phyloP scores from a whole-genome alignment of 192 early-diverging fungal genomes.

The Coemansia sp. region DNA sequence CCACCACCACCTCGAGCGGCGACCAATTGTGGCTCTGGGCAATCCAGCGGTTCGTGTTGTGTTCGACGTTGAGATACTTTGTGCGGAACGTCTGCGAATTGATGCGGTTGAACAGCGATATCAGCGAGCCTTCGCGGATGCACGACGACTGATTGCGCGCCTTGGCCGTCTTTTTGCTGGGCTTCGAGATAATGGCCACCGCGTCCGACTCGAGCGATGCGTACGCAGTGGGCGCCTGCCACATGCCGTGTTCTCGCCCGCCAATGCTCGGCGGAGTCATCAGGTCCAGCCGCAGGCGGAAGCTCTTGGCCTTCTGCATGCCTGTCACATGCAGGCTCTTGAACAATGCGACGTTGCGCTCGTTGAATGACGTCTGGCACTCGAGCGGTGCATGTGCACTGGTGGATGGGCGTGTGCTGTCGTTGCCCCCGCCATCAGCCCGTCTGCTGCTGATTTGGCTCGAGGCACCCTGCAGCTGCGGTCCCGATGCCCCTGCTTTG shows the following conservation, averaged over 20 bases:
- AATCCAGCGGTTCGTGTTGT: slow-evolving; percentile 42
- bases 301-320: slow-evolving; percentile 77
- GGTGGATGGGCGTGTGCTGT: slow-evolving; percentile 30
- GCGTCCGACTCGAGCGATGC: slow-evolving; percentile 69
- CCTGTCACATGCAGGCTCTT: slow-evolving; percentile 77
- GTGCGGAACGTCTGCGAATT: slow-evolving; percentile 90
- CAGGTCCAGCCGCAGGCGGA: slow-evolving; percentile 68
- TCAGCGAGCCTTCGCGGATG: slow-evolving; percentile 69
- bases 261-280: slow-evolving; percentile 33
- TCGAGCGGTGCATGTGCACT: slow-evolving; percentile 52
- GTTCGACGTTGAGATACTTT: slow-evolving; percentile 73
- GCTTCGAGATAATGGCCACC: slow-evolving; percentile 88
- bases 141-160: slow-evolving; percentile 75
- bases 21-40: slow-evolving; percentile 58
- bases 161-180: slow-evolving; percentile 88
- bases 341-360: slow-evolving; percentile 61
- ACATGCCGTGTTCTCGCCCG: slow-evolving; percentile 12
- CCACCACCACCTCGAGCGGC: slow-evolving; percentile 43
- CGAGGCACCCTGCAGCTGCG: slow-evolving; percentile 2
- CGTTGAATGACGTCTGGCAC: slow-evolving; percentile 52
- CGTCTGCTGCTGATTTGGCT: not conserved
- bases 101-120: slow-evolving; percentile 88
- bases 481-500: not conserved
- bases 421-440: not conserved
- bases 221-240: slow-evolving; percentile 47